Evolutionary conservation across 2,329 filamentous ascomycete species (phyloP), one percentile per base, ranked within the genome.

Genomic region (Sporothrix euskadiensis): DNA sequence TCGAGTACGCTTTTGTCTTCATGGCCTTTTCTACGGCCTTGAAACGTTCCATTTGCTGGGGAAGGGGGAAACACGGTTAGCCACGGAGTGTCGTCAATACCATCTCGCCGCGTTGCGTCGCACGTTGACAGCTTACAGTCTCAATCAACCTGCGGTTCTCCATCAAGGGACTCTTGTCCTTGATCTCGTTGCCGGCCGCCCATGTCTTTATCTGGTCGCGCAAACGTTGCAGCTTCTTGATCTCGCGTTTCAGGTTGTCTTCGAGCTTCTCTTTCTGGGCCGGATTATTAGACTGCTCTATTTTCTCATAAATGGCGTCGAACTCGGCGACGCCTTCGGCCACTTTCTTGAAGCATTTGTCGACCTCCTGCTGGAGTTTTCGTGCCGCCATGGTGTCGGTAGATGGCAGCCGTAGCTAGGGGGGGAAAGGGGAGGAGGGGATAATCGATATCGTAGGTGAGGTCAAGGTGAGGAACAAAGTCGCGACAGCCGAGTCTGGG

Each of bases 21-120:
- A 99, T 98, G 80, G 97, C 96, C 86, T 99, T 99, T 83, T 99
- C 96, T 71, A 99, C 96, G n/a, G 94, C 95, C 85, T 99, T 99
- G 89, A 99, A 99, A 80, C 94, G 94, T 84, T 99, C 96, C 96
- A 99, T 99, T 92, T 95, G 91, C 93, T 96, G 59, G 2, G 22
- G 65, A 19, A 14, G 5, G n/a, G 19, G 47, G 7, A 35, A 30
- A 0, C 44, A 10, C 16, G 14, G 56, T 61, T 41, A 70, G 68
- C 52, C 35, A 35, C 35, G 35, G 8, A 4, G 35, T 35, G 8
- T 35, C 35, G 35, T 35, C 35, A 35, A 35, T 35, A 35, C 35
- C 35, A 35, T 35, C 35, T 35, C 35, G 8, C 35, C 35, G 35
- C 35, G 35, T 26, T 26, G 26, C 26, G 26, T 26, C 44, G 14